Evolutionary conservation across 306 rosid genomes (phyloP), one percentile per base, ranked within the genome.

Genomic region (Lathyrus sativus): DNA sequence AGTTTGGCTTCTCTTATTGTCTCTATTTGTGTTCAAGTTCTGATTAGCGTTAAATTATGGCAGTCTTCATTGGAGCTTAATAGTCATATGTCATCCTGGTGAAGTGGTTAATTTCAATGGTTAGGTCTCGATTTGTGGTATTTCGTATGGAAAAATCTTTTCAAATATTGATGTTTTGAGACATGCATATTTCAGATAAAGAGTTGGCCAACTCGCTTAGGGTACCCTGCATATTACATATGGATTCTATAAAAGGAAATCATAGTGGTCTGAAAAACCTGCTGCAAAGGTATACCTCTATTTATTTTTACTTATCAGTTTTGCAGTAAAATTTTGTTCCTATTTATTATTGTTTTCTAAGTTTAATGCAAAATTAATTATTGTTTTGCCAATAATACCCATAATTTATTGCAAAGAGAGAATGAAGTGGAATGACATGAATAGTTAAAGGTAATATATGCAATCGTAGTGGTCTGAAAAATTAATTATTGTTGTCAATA

Each of bases 191-290:
- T 80, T 57, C 89, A 92, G 98, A 79, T 75, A 84, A 78, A 67
- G 77, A 85, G 48, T 29, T 53, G 82, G 81, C 68, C 62, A 78
- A 81, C 73, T 71, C 86, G 45, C 74, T 26, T 54, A 89, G 86
- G 75, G 85, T 85, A 29, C 92, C 98, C 12, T 89, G 98, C 65
- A 86, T 92, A 78, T 81, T 92, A 84, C 98, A 89, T 79, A 87
- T 92, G 98, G 98, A 92, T 82, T 92, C 98, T 65, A 88, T 92
- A 48, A 92, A 92, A 76, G 98, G 98, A 80, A 92, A 72, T 79
- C 98, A 92, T 26, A 43, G 85, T 5, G 92, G 98, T 73, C 89
- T 92, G 61, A 92, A 92, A 86, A 86, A 81, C 78, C 92, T 89
- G 67, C 71, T 92, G 69, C 98, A 92, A 75, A 92, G 98, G 98